A percentile compares a stretch with the other conserved stretches of the same genome.
phyloP scores from a whole-genome alignment of 1,284 basidiomycete species.

The Taiwanofungus camphoratus region DNA sequence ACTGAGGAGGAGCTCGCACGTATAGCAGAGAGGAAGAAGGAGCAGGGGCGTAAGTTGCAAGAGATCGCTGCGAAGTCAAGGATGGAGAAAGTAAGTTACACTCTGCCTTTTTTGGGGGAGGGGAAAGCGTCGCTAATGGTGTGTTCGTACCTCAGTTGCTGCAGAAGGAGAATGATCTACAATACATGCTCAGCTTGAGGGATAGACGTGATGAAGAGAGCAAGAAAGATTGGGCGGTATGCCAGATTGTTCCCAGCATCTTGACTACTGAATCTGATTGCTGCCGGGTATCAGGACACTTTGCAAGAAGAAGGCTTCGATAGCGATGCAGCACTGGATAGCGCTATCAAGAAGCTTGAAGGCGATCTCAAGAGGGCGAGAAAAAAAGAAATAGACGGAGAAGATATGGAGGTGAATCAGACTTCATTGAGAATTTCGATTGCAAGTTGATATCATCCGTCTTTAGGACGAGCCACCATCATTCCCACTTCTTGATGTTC shows the following conservation, averaged over 20 bases:
- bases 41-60: slow-evolving; percentile 84
- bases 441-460: background rate
- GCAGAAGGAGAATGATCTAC: slow-evolving; percentile 81
- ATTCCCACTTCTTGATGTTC: slow-evolving; percentile 87
- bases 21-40: slow-evolving; percentile 74
- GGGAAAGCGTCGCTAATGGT: background rate
- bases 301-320: slow-evolving; percentile 75
- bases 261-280: slow-evolving; percentile 1
- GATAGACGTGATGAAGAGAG: slow-evolving; percentile 63
- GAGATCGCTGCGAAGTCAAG: slow-evolving; percentile 89
- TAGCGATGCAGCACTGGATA: slow-evolving; percentile 32
- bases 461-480: slow-evolving; percentile 71
- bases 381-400: slow-evolving; percentile 52
- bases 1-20: slow-evolving; percentile 86
- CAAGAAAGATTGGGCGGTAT: slow-evolving; percentile 72
- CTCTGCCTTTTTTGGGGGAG: background rate
- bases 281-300: slow-evolving; percentile 39
- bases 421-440: no score
- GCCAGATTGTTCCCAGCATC: slow-evolving; percentile 14
- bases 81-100: slow-evolving; percentile 68
- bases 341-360: slow-evolving; percentile 35
- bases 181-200: slow-evolving; percentile 62
- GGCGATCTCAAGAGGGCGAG: slow-evolving; percentile 36
- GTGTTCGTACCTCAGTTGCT: slow-evolving; percentile 47
- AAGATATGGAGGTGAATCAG: slow-evolving; percentile 36